Base-by-base conservation (phyloP, 2,329 filamentous ascomycete species). In the Fusarium clavum region DNA sequence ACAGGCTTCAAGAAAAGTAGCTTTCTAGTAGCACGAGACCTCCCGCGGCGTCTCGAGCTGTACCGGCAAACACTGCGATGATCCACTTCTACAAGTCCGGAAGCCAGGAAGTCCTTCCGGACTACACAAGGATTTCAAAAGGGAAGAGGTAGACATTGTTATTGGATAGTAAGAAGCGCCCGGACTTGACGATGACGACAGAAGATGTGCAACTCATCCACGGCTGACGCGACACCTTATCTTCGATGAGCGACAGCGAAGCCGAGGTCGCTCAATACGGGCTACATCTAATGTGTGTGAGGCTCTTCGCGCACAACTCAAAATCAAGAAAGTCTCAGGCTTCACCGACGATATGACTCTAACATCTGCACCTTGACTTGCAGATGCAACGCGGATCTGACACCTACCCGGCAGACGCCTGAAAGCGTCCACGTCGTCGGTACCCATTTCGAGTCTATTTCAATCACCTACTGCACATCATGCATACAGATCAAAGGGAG, bases 401-500 rank as follows among this genome's bases (percentile, higher is more conserved):
- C 68, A 72, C 64, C 48, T 66, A 58, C 52, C 61, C 65, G 63
- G 70, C 51, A 74, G 64, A 63, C 67, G 69, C 65, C 58, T 73
- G 56, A 61, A 57, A 64, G 71, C 52, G 71, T 71, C 73, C 73
- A 75, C 68, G 73, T 75, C 70, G 73, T 75, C 73, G 73, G 73
- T 72, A 75, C 64, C 63, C 49, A 52, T 64, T 68, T 61, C 52
- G 63, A 74, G 63, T 56, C 65, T 72, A 72, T 67, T 71, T 71
- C 61, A 70, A 73, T 62, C 62, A 54, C 64, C 67, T 67, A 70
- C 73, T 75, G 73, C 73, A 75, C 72, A 75, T 75, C 73, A 75
- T 75, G 73, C 73, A 73, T 75, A 75, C 73, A 75, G 70, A 67
- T 67, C 46, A 63, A 59, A 69, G 58, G 53, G 64, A 69, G 64